Conservation (phyloP, 139 green algal species). For the Picochlorum sp. region DNA sequence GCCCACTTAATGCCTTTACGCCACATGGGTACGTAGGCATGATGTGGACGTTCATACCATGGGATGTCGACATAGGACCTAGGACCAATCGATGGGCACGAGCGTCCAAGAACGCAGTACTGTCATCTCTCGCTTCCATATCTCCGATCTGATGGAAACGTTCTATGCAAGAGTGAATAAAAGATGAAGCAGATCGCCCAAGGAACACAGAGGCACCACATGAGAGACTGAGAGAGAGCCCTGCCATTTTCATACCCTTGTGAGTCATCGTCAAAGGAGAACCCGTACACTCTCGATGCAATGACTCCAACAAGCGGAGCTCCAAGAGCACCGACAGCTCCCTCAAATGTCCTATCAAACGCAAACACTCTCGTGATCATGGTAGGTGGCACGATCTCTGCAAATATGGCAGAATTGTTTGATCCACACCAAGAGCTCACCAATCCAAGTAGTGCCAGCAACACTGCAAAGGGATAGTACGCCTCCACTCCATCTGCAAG, state of each 20-base stretch:
- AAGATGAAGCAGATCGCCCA: slow-evolving; percentile 53
- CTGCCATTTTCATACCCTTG: background rate
- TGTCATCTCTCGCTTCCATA: background rate
- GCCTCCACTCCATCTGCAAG: background rate
- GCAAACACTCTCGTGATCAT: slow-evolving; percentile 65
- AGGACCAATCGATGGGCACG: too few species aligned
- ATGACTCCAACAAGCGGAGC: slow-evolving; percentile 56
- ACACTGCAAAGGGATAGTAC: slow-evolving; percentile 26
- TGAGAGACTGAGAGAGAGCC: slow-evolving; percentile 46
- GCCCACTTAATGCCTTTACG: too few species aligned
- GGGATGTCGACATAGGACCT: too few species aligned
- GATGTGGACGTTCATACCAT: too few species aligned
- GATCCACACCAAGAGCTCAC: slow-evolving; percentile 52
- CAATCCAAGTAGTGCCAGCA: slow-evolving; percentile 56
- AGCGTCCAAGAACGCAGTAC: too few species aligned
- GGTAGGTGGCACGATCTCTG: slow-evolving; percentile 71
- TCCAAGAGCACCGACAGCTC: slow-evolving; percentile 44
- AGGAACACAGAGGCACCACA: slow-evolving; percentile 49
- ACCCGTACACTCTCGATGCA: slow-evolving; percentile 57
- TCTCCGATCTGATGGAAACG: background rate
- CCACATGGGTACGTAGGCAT: too few species aligned
- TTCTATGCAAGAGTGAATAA: slow-evolving; percentile 31
- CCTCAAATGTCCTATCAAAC: slow-evolving; percentile 69
- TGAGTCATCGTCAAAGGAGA: slow-evolving; percentile 17
- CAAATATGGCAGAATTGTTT: slow-evolving; percentile 78